Conservation (phyloP, 345 rosid genomes). For the Raphanus raphanistrum region DNA sequence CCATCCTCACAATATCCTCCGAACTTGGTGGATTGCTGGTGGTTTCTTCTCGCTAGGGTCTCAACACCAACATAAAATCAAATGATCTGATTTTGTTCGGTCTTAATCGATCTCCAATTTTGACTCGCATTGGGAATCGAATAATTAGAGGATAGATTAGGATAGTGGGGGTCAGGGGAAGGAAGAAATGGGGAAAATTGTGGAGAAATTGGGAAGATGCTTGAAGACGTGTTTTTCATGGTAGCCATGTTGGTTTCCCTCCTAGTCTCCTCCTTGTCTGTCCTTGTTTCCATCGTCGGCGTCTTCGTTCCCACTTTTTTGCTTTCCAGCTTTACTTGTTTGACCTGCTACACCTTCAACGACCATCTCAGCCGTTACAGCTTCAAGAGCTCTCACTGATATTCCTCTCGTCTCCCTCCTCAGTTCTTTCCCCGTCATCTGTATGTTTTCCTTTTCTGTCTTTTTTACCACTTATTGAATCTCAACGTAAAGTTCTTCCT, state of each 20-base stretch:
- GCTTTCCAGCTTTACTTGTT: constrained; percentile 79
- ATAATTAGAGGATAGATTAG: no score
- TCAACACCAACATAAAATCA: constrained; percentile 7
- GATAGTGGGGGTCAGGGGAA: background rate
- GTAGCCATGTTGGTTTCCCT: constrained; percentile 92
- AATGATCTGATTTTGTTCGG: background rate
- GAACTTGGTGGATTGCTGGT: constrained; percentile 36
- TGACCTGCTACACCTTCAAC: constrained; percentile 60
- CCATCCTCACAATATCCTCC: constrained; percentile 10
- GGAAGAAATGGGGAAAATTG: constrained; percentile 42
- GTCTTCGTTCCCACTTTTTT: constrained; percentile 61
- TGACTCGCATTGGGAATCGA: no score
- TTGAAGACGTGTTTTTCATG: constrained; percentile 77
- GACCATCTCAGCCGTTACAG: constrained; percentile 62
- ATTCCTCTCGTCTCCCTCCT: constrained; percentile 63
- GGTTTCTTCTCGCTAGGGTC: constrained; percentile 39
- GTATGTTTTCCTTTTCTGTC: no score
- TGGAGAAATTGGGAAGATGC: constrained; percentile 71
- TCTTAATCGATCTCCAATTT: no score
- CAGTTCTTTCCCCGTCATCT: background rate
- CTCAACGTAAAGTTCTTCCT: no score
- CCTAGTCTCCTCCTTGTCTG: constrained; percentile 72
- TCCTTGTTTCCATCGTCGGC: constrained; percentile 77
- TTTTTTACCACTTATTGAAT: no score
- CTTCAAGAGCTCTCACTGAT: constrained; percentile 75